Percentiles rank a stretch among this genome's conserved stretches.
Conservation (phyloP, 139 green algal species). For the Chlamydomonas applanata region DNA sequence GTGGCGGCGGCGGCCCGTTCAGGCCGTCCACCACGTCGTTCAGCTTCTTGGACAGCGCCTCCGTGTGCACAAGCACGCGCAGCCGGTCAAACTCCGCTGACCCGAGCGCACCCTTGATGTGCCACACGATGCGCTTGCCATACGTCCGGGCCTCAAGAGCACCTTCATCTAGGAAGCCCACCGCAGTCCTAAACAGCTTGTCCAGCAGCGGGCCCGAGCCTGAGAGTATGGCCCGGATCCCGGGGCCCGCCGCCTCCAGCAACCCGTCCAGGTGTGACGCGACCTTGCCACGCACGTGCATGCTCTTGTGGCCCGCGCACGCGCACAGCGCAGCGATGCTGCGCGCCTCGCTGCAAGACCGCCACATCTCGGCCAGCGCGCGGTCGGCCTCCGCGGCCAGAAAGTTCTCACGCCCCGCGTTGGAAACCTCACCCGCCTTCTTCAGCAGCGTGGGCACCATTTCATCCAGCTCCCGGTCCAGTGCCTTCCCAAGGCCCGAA, state of each 20-base stretch:
- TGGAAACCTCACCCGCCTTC: constrained; percentile 71
- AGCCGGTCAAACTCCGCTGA: constrained; percentile 41
- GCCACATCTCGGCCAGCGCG: constrained; percentile 57
- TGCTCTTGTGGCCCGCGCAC: constrained; percentile 48
- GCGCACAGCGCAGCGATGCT: constrained; percentile 49
- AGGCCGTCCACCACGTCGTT: constrained; percentile 46
- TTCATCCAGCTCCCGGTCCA: constrained; percentile 77
- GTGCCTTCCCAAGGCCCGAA: constrained; percentile 29
- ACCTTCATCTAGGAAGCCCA: constrained; percentile 67
- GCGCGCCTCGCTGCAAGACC: constrained; percentile 33
- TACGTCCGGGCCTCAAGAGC: constrained; percentile 65
- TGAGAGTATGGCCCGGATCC: no score
- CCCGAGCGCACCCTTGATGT: constrained; percentile 32
- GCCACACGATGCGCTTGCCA: constrained; percentile 75
- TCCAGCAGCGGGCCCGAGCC: constrained; percentile 21
- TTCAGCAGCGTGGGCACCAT: constrained; percentile 77
- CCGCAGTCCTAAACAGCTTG: constrained; percentile 48
- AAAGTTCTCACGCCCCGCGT: constrained; percentile 79
- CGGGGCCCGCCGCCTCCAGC: constrained; percentile 20
- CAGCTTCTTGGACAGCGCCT: constrained; percentile 36
- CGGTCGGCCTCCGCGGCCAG: constrained; percentile 71
- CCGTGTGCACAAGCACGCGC: constrained; percentile 21
- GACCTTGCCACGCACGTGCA: constrained; percentile 23
- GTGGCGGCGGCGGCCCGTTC: constrained; percentile 44
- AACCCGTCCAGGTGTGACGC: constrained; percentile 61